Evolutionary conservation across 257 asterid species (phyloP).

Genomic region (Solanum pimpinellifolium): DNA sequence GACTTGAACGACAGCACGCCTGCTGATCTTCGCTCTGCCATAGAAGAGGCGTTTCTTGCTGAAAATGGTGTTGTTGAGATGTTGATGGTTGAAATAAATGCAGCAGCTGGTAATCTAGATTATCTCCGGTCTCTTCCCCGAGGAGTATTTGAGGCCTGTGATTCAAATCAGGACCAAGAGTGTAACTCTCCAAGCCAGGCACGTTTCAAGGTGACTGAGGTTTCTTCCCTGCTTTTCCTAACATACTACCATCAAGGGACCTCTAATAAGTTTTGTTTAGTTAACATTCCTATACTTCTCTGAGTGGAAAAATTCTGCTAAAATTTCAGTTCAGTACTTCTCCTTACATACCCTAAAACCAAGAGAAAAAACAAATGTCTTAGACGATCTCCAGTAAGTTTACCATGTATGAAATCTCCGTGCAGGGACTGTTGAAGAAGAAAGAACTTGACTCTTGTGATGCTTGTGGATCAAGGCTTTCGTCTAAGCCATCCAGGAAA

Average conservation of each 20-base stretch:
- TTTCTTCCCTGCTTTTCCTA: background rate
- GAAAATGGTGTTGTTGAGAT: slow-evolving; percentile 84
- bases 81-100: slow-evolving; percentile 87
- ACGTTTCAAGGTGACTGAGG: slow-evolving; percentile 5
- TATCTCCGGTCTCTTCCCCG: slow-evolving; percentile 57
- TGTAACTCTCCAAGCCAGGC: slow-evolving; percentile 50
- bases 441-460: slow-evolving; percentile 60
- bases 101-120: slow-evolving; percentile 80
- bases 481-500: slow-evolving; percentile 43
- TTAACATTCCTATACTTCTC: background rate
- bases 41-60: slow-evolving; percentile 90
- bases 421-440: slow-evolving; percentile 42
- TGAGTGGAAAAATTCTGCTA: background rate
- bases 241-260: background rate
- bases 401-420: background rate
- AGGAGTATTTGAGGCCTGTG: slow-evolving; percentile 56
- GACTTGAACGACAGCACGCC: slow-evolving; percentile 73
- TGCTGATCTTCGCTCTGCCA: slow-evolving; percentile 72
- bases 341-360: background rate
- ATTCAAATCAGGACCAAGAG: slow-evolving; percentile 43
- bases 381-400: background rate
- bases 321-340: background rate
- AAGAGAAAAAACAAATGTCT: background rate
- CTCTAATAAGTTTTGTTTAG: background rate
- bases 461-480: slow-evolving; percentile 61